Evolutionary conservation across 2,329 filamentous ascomycete genomes (phyloP), one percentile per base, ranked within the genome.

Genomic region (Aspergillus sclerotialis): DNA sequence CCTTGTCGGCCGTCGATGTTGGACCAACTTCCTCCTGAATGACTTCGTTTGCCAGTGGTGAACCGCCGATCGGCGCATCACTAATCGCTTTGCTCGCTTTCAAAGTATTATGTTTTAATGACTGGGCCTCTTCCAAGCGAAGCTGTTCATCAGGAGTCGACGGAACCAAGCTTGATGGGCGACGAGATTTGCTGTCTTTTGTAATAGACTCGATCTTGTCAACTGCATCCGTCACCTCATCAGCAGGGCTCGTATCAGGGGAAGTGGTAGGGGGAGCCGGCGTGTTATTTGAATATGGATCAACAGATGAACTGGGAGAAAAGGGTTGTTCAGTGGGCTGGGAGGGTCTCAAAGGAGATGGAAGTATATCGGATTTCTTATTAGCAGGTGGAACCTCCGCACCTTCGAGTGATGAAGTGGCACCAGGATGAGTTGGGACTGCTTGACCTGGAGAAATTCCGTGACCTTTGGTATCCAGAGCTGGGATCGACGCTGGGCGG

Each of bases 241-340:
- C 75, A 35, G 83, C 82, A 1, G 82, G 80, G 47, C 82, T 88
- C 2, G 84, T 88, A 45, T 82, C 80, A 1, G 82, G 77, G 2
- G 84, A 88, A 5, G 71, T 73, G 42, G 82, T 75, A 39, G 80
- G 74, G 25, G 80, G 71, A 23, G 73, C 75, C 2, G 85, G 82
- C 0, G 85, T 92, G 14, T 81, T 78, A 35, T 79, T 79, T 28
- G 83, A 88, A 48, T 81, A 80, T 2, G 80, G 74, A 19, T 71
- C 78, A 35, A 76, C 65, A 1, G 82, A 88, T 5, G 85, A 90
- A 7, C 68, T 74, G 15, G 75, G 75, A 7, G 64, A 67, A 23
- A 64, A 56, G 13, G 62, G 61, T 30, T 64, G 60, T 33, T 66
- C 61, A 25, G 45, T 28, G 11, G 45, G 38, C 13, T 50, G 41